These are phyloP conservation scores for Fusarium clavum DNA, from an alignment of 2,329 filamentous ascomycete species.

Conservation along the genomic window DNA sequence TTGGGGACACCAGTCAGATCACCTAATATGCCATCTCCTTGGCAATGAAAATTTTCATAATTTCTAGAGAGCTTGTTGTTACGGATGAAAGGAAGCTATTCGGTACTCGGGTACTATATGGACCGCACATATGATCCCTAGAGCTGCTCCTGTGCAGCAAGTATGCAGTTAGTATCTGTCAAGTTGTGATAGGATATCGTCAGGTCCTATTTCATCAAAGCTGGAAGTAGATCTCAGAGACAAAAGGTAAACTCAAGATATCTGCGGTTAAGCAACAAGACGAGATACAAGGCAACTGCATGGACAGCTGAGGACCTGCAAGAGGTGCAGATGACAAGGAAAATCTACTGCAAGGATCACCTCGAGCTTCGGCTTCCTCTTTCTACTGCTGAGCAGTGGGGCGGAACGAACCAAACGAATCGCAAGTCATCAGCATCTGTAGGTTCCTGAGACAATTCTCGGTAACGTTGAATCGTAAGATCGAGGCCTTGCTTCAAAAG, in stretches of 20 bases:
- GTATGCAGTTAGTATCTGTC: not conserved
- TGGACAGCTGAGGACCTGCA: slow-evolving; percentile 1
- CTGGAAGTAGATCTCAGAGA: slow-evolving; percentile 6
- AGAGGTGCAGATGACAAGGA: slow-evolving; percentile 8
- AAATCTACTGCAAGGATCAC: slow-evolving; percentile 9
- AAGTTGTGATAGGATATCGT: not conserved
- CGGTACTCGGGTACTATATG: not conserved
- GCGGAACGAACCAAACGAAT: slow-evolving; percentile 8
- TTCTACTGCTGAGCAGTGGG: slow-evolving; percentile 37
- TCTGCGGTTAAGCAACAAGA: not conserved
- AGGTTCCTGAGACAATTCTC: slow-evolving; percentile 1
- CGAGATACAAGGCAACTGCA: slow-evolving; percentile 8
- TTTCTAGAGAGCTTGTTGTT: not conserved
- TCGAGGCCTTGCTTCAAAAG: not conserved
- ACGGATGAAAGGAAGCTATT: not conserved
- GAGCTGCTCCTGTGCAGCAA: not conserved
- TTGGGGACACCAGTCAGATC: not conserved
- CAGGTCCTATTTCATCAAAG: not conserved
- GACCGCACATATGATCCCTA: not conserved
- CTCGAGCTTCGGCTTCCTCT: not conserved
- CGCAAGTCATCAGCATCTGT: not conserved
- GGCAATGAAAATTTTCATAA: not conserved
- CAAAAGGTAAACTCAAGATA: not conserved
- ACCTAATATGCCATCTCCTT: not conserved
- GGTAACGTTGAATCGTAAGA: slow-evolving; percentile 5